Conservation (phyloP, 2,329 filamentous ascomycete genomes). For the Knoxdaviesia capensis region DNA sequence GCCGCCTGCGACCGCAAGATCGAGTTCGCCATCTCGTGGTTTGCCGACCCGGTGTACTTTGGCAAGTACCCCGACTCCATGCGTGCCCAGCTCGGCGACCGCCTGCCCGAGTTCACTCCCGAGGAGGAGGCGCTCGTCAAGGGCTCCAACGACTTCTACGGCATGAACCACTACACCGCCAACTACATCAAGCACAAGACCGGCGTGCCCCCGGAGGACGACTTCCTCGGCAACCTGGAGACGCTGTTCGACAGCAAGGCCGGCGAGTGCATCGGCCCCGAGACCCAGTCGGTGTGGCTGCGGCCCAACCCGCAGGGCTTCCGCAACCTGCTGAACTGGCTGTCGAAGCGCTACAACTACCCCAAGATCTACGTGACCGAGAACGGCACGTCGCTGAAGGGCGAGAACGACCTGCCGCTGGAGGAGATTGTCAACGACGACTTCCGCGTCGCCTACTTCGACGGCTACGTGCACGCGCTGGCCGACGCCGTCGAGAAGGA, state of each 20-base stretch:
- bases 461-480: conserved; percentile 57
- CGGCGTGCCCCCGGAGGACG: conserved; percentile 36
- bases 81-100: conserved; percentile 58
- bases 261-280: conserved; percentile 55
- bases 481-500: conserved; percentile 51
- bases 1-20: conserved; percentile 64
- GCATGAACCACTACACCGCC: conserved; percentile 86
- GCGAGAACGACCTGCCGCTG: conserved; percentile 54
- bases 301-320: conserved; percentile 58
- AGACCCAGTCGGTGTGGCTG: conserved; percentile 70
- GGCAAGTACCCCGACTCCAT: conserved; percentile 72
- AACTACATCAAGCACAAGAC: conserved; percentile 65
- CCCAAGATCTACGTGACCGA: conserved; percentile 77
- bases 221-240: conserved; percentile 60
- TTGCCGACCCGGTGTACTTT: conserved; percentile 71
- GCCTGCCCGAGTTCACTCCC: conserved; percentile 52
- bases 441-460: conserved; percentile 64
- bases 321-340: conserved; percentile 56
- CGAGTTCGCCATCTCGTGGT: conserved; percentile 77
- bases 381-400: conserved; percentile 70
- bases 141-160: conserved; percentile 85
- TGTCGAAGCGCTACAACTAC: conserved; percentile 53
- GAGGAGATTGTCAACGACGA: conserved; percentile 61
- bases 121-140: conserved; percentile 56
- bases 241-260: conserved; percentile 49